Conservation (phyloP, 305 asterid genomes). For the Fraxinus floribunda region DNA sequence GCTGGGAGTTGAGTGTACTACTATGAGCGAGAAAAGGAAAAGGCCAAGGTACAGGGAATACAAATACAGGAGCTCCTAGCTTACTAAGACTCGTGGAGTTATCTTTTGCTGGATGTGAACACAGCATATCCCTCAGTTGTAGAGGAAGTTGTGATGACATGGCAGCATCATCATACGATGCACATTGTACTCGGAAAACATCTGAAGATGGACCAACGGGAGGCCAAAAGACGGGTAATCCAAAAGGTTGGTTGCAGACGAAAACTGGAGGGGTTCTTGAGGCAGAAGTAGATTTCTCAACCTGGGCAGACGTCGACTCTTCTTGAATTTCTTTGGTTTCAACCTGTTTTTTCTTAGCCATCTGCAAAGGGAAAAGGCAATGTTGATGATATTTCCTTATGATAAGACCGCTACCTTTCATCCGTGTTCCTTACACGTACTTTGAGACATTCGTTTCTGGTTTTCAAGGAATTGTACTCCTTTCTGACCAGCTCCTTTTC, state of each 20-base stretch:
- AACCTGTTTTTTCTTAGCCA: slow-evolving; percentile 28
- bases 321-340: slow-evolving; percentile 25
- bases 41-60: slow-evolving; percentile 29
- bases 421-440: slow-evolving; percentile 34
- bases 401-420: not conserved
- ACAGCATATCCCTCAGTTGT: slow-evolving; percentile 11
- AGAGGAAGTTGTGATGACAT: slow-evolving; percentile 22
- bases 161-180: slow-evolving; percentile 16
- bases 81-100: slow-evolving; percentile 12
- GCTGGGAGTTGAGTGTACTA: not conserved
- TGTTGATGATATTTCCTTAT: not conserved
- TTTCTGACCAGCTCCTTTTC: slow-evolving; percentile 47
- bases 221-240: slow-evolving; percentile 43
- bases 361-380: slow-evolving; percentile 28
- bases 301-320: slow-evolving; percentile 6
- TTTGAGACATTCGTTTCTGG: slow-evolving; percentile 41
- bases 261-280: slow-evolving; percentile 21
- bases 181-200: slow-evolving; percentile 24
- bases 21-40: slow-evolving; percentile 14
- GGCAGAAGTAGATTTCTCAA: slow-evolving; percentile 27
- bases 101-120: slow-evolving; percentile 24
- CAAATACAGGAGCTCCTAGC: slow-evolving; percentile 28
- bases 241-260: slow-evolving; percentile 35
- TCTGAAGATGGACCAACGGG: slow-evolving; percentile 36
- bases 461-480: slow-evolving; percentile 42